phyloP scores from a whole-genome alignment of 441 rosid species.

The Aquilaria agallochum region DNA sequence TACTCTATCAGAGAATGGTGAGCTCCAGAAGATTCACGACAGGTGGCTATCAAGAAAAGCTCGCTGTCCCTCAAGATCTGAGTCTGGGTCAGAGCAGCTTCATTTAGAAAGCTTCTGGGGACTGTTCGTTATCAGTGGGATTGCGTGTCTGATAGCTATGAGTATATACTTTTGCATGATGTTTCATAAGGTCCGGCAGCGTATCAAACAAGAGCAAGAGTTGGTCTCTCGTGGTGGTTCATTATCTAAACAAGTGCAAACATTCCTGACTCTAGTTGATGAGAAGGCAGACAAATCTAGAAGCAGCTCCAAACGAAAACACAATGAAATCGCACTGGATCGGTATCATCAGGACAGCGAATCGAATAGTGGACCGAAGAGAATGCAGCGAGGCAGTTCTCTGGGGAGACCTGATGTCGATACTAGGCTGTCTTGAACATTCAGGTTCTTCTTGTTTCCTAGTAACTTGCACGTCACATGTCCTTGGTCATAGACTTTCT shows the following conservation, averaged over 20 bases:
- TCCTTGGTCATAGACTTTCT: too few relatives aligned
- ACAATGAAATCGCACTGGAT: conserved; percentile 25
- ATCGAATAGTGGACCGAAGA: conserved; percentile 14
- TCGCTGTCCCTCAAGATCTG: conserved; percentile 35
- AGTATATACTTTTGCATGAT: conserved; percentile 46
- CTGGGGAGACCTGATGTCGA: conserved; percentile 19
- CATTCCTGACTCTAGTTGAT: conserved; percentile 61
- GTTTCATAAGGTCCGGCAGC: conserved; percentile 42
- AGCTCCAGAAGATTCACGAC: conserved; percentile 80
- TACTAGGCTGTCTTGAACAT: conserved; percentile 23
- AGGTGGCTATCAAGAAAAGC: conserved; percentile 61
- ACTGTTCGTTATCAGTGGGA: conserved; percentile 63
- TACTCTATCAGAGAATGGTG: conserved; percentile 75
- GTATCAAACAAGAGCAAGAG: conserved; percentile 27
- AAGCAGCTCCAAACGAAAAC: conserved; percentile 56
- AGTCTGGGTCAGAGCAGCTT: conserved; percentile 55
- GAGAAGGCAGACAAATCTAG: conserved; percentile 40
- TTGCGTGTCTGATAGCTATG: conserved; percentile 66
- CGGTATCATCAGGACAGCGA: conserved; percentile 13
- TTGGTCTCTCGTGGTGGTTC: conserved; percentile 27
- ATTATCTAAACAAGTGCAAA: conserved; percentile 42
- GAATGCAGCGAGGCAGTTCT: conserved; percentile 22
- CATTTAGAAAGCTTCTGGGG: conserved; percentile 76
- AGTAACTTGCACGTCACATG: too few relatives aligned
- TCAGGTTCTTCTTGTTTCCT: neutral